These are phyloP conservation scores for Bipolaris zeicola DNA, from an alignment of 2,329 filamentous ascomycete genomes.

Conservation along the genomic window DNA sequence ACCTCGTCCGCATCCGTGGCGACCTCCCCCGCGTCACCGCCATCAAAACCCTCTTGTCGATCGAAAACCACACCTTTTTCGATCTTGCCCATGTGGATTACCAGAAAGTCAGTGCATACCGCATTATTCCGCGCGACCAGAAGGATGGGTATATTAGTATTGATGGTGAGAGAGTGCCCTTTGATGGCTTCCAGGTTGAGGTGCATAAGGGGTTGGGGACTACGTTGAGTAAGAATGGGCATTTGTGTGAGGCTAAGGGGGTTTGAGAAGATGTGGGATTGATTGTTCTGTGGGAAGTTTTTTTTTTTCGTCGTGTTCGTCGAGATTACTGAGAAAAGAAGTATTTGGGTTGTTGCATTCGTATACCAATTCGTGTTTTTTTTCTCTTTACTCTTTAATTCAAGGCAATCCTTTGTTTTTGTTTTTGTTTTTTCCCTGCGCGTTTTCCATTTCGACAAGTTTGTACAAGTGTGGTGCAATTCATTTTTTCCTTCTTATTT, in stretches of 20 bases:
- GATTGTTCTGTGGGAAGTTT: too few species aligned
- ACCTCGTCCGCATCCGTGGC: slow-evolving; percentile 81
- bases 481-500: too few species aligned
- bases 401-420: too few species aligned
- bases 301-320: too few species aligned
- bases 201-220: slow-evolving; percentile 81
- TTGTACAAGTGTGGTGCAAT: too few species aligned
- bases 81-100: slow-evolving; percentile 79
- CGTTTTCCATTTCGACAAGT: too few species aligned
- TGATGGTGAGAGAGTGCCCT: slow-evolving; percentile 86
- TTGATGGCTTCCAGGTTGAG: slow-evolving; percentile 89
- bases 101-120: slow-evolving; percentile 84
- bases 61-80: slow-evolving; percentile 78
- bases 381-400: too few species aligned
- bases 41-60: slow-evolving; percentile 70
- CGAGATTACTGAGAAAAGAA: too few species aligned
- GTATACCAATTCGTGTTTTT: too few species aligned
- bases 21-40: slow-evolving; percentile 71
- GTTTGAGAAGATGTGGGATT: slow-evolving; percentile 16
- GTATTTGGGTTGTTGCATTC: too few species aligned
- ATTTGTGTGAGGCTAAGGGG: slow-evolving; percentile 68
- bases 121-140: slow-evolving; percentile 73
- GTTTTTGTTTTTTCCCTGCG: too few species aligned
- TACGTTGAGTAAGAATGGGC: slow-evolving; percentile 76
- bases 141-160: slow-evolving; percentile 84